Evolutionary conservation across 2,329 filamentous ascomycete genomes (phyloP), one percentile per base, ranked within the genome.

Genomic region (Sphaerulina musiva): DNA sequence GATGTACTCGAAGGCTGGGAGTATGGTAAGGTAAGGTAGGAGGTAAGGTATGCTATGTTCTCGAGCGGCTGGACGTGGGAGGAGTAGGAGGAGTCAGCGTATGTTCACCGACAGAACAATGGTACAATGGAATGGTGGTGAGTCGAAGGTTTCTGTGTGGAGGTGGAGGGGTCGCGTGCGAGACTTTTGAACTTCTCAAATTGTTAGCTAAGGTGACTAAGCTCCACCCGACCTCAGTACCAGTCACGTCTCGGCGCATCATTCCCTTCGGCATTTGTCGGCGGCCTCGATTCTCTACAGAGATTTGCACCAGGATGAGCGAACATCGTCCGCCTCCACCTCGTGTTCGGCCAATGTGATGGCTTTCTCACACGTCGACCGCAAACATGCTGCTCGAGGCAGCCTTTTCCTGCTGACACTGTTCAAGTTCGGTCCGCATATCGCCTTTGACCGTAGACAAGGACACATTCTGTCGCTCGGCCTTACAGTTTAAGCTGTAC

Each of bases 181-280:
- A 39, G 46, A 38, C 4, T 20, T 39, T 41, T 41, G 36, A 40
- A 47, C 40, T 36, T 42, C 34, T 38, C 26, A 29, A 29, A 29
- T 29, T 29, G 26, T 41, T 42, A 46, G 43, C 43, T 20, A 46
- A 20, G 20, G 3, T 20, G 20, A 20, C 20, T 20, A 20, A 20
- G 20, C 1, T 20, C 20, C 14, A 17, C 14, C 14, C 14, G 14
- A 17, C 14, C 14, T 17, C 14, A 17, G 14, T 17, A 17, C 14
- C 23, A 32, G 38, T 29, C 31, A 17, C 14, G 14, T 17, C 14
- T 17, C 14, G 14, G 14, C 14, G 14, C 14, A 40, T 6, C 10
- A 23, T n/a, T 34, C 50, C 14, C 44, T 17, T 39, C 50, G 50
- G 50, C 50, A 36, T 29, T 47, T 42, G 29, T 47, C 50, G 43